Percentiles rank a stretch among this genome's conserved stretches.
Conservation (phyloP, 345 rosid genomes). For the Rhizophora apiculata region DNA sequence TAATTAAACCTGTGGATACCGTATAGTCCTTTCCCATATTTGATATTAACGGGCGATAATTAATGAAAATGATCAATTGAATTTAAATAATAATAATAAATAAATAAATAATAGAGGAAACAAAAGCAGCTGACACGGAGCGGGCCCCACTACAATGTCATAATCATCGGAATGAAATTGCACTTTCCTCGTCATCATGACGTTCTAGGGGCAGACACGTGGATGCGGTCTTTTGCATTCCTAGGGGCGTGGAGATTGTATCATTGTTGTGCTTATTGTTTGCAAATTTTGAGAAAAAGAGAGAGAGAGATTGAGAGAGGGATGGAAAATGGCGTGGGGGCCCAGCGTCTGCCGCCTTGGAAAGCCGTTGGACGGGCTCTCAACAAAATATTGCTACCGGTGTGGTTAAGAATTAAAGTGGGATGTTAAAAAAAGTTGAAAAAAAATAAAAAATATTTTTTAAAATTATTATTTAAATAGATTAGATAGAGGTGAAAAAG, state of each 20-base stretch:
- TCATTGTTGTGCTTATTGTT: background rate
- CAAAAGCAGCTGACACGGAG: conserved; percentile 15
- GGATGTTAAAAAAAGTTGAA: too few species aligned
- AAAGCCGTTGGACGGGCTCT: background rate
- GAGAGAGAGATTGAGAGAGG: too few species aligned
- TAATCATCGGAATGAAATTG: conserved; percentile 27
- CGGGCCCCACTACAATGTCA: conserved; percentile 15
- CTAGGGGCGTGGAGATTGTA: conserved; percentile 40
- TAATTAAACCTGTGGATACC: conserved; percentile 3
- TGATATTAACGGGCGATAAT: too few species aligned
- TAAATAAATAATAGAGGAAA: background rate
- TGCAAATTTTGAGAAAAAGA: too few species aligned
- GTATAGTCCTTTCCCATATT: too few species aligned
- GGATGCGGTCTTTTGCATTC: conserved; percentile 24
- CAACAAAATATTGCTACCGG: background rate
- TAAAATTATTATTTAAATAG: too few species aligned
- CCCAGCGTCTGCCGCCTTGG: background rate
- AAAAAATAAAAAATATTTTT: too few species aligned
- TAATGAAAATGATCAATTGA: too few species aligned
- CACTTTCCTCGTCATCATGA: conserved; percentile 38
- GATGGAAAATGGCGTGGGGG: background rate
- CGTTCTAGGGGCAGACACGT: conserved; percentile 33
- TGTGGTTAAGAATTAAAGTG: too few species aligned
- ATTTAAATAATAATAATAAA: background rate
- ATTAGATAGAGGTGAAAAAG: too few species aligned